These are phyloP conservation scores for Diversispora eburnea DNA, from an alignment of 192 early-diverging fungal species.

Conservation along the genomic window DNA sequence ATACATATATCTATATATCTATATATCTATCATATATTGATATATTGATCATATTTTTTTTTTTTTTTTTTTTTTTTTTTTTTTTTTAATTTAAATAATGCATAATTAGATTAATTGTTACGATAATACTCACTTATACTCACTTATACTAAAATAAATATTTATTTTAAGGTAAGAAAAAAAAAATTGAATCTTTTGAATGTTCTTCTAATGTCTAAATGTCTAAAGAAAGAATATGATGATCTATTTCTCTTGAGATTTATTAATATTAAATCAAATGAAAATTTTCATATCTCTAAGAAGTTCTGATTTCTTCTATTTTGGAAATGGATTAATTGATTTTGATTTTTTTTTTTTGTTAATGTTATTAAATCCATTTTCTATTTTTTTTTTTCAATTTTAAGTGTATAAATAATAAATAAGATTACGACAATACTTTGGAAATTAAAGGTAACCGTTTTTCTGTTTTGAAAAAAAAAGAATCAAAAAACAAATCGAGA, in stretches of 20 bases:
- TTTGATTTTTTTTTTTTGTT: background rate
- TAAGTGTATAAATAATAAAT: background rate
- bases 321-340: background rate
- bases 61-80: too few species aligned
- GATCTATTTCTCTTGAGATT: background rate
- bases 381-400: background rate
- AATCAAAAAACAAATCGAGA: background rate
- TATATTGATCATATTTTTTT: too few species aligned
- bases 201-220: background rate
- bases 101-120: too few species aligned
- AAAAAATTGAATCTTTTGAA: too few species aligned
- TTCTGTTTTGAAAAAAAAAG: background rate
- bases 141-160: too few species aligned
- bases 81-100: too few species aligned
- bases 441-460: background rate
- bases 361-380: background rate
- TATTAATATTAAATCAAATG: background rate
- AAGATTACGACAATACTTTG: background rate
- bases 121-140: too few species aligned
- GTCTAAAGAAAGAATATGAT: background rate
- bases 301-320: slow-evolving; percentile 3
- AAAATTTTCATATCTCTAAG: background rate
- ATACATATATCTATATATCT: too few species aligned
- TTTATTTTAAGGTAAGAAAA: too few species aligned
- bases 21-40: too few species aligned